A percentile compares a stretch with the other conserved stretches of the same genome.
Evolutionary conservation across 768 basidiomycete species (phyloP).

Genomic region (Fomitopsis pulvina): DNA sequence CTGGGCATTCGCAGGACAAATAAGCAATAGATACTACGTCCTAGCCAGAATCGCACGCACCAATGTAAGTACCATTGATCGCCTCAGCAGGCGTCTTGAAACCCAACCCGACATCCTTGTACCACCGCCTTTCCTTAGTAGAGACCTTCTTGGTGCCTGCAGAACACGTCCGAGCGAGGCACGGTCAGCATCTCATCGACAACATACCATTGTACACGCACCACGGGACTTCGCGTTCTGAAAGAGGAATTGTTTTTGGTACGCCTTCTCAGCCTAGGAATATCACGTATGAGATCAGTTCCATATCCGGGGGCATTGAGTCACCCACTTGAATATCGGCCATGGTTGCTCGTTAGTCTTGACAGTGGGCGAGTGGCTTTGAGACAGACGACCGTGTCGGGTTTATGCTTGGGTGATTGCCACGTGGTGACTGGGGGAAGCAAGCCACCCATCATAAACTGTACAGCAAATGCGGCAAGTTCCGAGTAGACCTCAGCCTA

Average conservation of each 20-base stretch:
- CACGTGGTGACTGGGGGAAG: conserved; percentile 15
- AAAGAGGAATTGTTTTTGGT: conserved; percentile 97
- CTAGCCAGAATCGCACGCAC: conserved; percentile 39
- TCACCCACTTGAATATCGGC: conserved; percentile 29
- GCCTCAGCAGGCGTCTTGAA: conserved; percentile 97
- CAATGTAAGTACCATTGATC: conserved; percentile 93
- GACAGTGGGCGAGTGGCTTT: conserved; percentile 20
- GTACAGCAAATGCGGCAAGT: conserved; percentile 35
- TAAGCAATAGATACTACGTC: background rate
- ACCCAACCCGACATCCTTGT: conserved; percentile 95
- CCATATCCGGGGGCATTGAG: conserved; percentile 3
- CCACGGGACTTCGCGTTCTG: conserved; percentile 93
- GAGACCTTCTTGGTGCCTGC: conserved; percentile 83
- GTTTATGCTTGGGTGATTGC: conserved; percentile 4
- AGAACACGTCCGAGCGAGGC: background rate
- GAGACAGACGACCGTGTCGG: conserved; percentile 9
- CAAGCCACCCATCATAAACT: conserved; percentile 35
- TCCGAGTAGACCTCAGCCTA: conserved; percentile 20
- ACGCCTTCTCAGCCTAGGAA: conserved; percentile 88
- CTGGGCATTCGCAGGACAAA: conserved; percentile 32
- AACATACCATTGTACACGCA: conserved; percentile 36
- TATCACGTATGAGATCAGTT: conserved; percentile 6
- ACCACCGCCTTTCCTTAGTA: conserved; percentile 97
- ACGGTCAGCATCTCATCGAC: background rate
- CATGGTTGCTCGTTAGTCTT: conserved; percentile 29